Evolutionary conservation across 208 protist genomes (phyloP).

Genomic region (Porcisia deanei): DNA sequence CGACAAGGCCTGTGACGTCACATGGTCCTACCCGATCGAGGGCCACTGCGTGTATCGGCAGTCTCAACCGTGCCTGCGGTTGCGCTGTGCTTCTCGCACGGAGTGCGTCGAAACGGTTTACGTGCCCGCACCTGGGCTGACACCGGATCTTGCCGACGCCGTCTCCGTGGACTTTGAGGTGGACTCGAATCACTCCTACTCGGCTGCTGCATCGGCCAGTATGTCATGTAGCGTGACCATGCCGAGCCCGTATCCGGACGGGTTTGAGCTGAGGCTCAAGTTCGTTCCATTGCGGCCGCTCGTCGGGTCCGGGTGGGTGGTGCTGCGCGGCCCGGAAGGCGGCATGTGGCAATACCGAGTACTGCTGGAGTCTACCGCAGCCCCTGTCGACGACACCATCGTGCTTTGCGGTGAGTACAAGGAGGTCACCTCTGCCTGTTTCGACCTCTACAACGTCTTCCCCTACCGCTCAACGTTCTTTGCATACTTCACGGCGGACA

Average conservation of each 20-base stretch:
- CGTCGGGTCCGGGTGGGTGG: slow-evolving; percentile 63
- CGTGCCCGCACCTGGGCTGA: slow-evolving; percentile 52
- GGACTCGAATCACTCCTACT: slow-evolving; percentile 51
- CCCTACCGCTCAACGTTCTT: slow-evolving; percentile 76
- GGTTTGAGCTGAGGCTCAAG: slow-evolving; percentile 48
- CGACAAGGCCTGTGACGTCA: slow-evolving; percentile 39
- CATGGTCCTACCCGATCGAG: slow-evolving; percentile 80
- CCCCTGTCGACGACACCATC: slow-evolving; percentile 87
- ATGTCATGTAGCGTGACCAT: slow-evolving; percentile 39
- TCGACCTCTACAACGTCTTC: slow-evolving; percentile 91
- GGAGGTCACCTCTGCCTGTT: slow-evolving; percentile 58
- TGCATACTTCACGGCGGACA: slow-evolving; percentile 89
- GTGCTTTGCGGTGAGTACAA: slow-evolving; percentile 56
- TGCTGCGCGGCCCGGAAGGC: slow-evolving; percentile 53
- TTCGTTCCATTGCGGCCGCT: slow-evolving; percentile 87
- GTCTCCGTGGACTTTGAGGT: slow-evolving; percentile 43
- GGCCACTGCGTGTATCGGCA: slow-evolving; percentile 80
- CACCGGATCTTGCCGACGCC: slow-evolving; percentile 25
- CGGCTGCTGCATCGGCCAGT: slow-evolving; percentile 35
- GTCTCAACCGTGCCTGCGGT: slow-evolving; percentile 41
- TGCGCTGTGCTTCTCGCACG: slow-evolving; percentile 60
- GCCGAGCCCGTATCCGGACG: slow-evolving; percentile 30
- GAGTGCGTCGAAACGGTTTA: slow-evolving; percentile 51
- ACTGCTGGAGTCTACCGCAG: slow-evolving; percentile 73
- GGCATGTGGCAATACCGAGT: slow-evolving; percentile 84